Evolutionary conservation across 768 basidiomycete species (phyloP), one percentile per base, ranked within the genome.

Genomic region (Termitomyces sp.): DNA sequence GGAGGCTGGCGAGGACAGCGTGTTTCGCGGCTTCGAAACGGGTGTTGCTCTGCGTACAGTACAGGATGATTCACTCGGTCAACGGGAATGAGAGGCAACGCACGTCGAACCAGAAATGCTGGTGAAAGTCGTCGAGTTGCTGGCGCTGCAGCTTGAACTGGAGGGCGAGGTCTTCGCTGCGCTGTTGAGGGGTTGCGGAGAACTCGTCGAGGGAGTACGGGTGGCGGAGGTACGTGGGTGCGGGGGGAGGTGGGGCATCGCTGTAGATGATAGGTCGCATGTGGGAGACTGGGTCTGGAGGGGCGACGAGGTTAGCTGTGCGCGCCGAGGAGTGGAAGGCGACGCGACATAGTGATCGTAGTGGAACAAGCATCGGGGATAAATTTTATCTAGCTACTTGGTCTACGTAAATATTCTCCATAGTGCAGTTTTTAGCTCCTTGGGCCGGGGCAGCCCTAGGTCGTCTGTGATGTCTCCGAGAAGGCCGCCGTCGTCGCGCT

Each of bases 141-240:
- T 91, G 86, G 55, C 86, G 77, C 60, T 86, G 82, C 49, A 92
- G 72, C 60, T 82, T 85, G 77, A 81, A 88, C 66, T 88, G 89
- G 50, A 91, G 78, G 56, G 89, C 86, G 8, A 81, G 70, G 35
- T 81, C 74, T 49, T 76, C 76, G 41, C 69, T 69, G 48, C 71
- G 66, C 53, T 51, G 69, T 61, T 64, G 64, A 44, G 69, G 67
- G 4, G 30, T 6, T 30, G 30, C 6, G 41, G 73, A 72, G 71
- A 93, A 93, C 69, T 93, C 91, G 58, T 76, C 70, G 58, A 92
- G 82, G 14, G 91, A 92, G 74, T 93, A 93, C 3, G 91, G 91
- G 69, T 92, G 89, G 52, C 71, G 68, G 43, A 76, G 69, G 49
- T 71, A 71, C 18, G 72, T 67, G 33, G 71, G 70, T 16, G 76